Base-by-base conservation (phyloP, 2,329 filamentous ascomycete species). In the Fusarium mundagurra region DNA sequence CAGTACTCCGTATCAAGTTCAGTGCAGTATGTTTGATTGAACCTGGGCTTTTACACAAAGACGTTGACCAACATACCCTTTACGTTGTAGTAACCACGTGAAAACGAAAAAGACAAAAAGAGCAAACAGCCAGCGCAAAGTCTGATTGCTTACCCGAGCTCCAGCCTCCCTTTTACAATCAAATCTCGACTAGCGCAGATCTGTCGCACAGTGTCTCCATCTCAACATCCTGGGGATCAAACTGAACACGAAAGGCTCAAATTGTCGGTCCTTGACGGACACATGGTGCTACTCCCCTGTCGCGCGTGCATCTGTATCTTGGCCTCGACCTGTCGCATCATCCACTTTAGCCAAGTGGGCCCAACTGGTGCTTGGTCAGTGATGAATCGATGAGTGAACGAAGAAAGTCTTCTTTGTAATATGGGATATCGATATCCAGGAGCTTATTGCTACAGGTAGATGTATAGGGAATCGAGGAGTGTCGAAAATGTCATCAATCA, bases 161-260 rank as follows among this genome's bases (percentile, higher is more conserved):
- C 65, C 68, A 76, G 62, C 67, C 69, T 76, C 66, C 71, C 51
- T 69, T 78, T 75, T 70, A 55, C 71, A 78, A 76, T 78, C 76
- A 76, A 78, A 78, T 78, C 64, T 78, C 75, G 72, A 65, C 67
- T 78, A 78, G 76, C 74, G 76, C 54, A 78, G 74, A 78, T 78
- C 76, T 78, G 76, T 78, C 55, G 73, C 76, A 78, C 76, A 75
- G 71, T 78, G 70, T 71, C 53, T 64, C 67, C 64, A 38, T 65
- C 60, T 53, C 64, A 62, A 58, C 39, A 57, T 69, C 47, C 65
- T 73, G 43, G 71, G 61, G 73, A 76, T 69, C 64, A 65, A 77
- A 76, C 70, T 77, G 74, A 77, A 77, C 76, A 77, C 75, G 72
- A 77, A 76, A 64, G 63, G 60, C 58, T 61, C 69, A 68, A 63